Base-by-base conservation (phyloP, 768 basidiomycete species). In the Podaxis sp. region DNA sequence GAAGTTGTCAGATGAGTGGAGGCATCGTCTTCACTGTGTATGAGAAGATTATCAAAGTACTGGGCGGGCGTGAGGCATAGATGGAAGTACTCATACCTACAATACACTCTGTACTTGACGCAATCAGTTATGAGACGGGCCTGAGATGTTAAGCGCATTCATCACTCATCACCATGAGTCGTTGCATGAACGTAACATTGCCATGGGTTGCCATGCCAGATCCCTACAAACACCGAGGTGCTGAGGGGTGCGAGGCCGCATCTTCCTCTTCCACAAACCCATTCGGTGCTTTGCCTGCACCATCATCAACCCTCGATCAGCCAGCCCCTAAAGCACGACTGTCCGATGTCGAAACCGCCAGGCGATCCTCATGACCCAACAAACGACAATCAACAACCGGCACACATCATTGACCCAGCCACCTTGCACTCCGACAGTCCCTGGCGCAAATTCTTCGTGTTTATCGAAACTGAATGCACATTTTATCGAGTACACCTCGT, bases 11-110 rank as follows among this genome's bases (percentile, higher is more conserved):
- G 94, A 70, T 96, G 77, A 91, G 90, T 63, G 95, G 95, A 11
- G 95, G 95, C 2, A 93, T 98, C 63, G 88, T 91, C 21, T 97
- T 98, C 70, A 93, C 92, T 0, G 82, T 94, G 1, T 97, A 96
- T 71, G 95, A 98, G 69, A 86, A 90, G 52, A 74, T 92, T 14
- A 90, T 93, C 64, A 77, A 75, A 61, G 50, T 80, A 10, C 21
- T 61, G 42, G 59, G 52, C 40, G 59, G 59, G 2, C 59, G 59
- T 38, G 59, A 54, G 35, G 52, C 40, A 28, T 53, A 61, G 44
- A 14, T 36, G 18, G 18, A 48, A 3, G 23, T 23, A 27, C 21
- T 10, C n/a, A 11, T 25, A 27, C 13, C 11, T 27, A 11, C 11
- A 23, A 47, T 47, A 47, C n/a, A 47, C 18, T 47, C n/a, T n/a